Percentiles rank a stretch among this genome's conserved stretches.
Evolutionary conservation across 768 basidiomycete genomes (phyloP).

Genomic region (Suillus discolor): DNA sequence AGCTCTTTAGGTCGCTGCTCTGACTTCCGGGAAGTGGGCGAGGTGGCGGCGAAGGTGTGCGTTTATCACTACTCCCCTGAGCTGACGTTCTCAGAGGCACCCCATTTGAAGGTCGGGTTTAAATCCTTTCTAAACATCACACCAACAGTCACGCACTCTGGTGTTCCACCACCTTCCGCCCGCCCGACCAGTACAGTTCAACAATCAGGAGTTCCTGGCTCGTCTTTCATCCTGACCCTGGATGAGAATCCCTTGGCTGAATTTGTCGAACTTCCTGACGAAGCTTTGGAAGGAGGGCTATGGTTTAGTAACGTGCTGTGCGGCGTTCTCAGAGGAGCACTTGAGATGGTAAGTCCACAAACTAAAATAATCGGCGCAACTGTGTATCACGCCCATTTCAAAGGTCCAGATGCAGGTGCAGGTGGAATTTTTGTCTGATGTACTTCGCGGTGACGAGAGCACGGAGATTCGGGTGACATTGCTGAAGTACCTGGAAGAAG

Average conservation of each 20-base stretch:
- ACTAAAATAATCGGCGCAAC: not conserved
- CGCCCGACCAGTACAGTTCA: constrained; percentile 45
- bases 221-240: constrained; percentile 80
- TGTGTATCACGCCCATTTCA: constrained; percentile 6
- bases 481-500: constrained; percentile 93
- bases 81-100: constrained; percentile 3
- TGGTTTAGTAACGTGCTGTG: constrained; percentile 98
- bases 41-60: constrained; percentile 90
- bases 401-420: constrained; percentile 98
- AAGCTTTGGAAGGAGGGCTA: constrained; percentile 87
- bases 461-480: constrained; percentile 93
- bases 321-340: constrained; percentile 87
- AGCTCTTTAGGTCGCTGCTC: constrained; percentile 89
- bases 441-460: constrained; percentile 88
- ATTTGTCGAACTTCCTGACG: constrained; percentile 95
- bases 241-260: constrained; percentile 98
- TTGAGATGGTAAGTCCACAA: constrained; percentile 84
- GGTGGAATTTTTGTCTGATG: constrained; percentile 85
- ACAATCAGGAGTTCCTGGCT: constrained; percentile 45
- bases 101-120: constrained; percentile 79
- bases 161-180: constrained; percentile 53
- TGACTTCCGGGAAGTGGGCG: constrained; percentile 93
- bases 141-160: constrained; percentile 75
- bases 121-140: constrained; percentile 95
- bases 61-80: constrained; percentile 1